A percentile compares a stretch with the other conserved stretches of the same genome.
phyloP scores from a whole-genome alignment of 305 asterid genomes.

The Fraxinus greggii region DNA sequence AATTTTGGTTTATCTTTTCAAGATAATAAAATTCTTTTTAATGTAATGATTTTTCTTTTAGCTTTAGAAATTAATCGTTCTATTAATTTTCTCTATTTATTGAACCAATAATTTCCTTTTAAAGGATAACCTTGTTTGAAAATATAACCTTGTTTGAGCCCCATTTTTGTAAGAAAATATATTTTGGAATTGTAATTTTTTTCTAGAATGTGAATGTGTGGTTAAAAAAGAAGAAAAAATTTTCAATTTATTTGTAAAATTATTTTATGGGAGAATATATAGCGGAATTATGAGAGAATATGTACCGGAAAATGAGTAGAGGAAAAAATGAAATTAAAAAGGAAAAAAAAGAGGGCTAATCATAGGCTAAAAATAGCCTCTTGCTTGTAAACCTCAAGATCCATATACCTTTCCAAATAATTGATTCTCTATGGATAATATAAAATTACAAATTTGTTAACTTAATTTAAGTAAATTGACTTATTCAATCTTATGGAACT shows the following conservation, averaged over 20 bases:
- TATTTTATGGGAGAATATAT: neutral
- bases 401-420: neutral
- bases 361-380: too few species aligned
- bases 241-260: too few species aligned
- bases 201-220: too few species aligned
- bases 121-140: too few species aligned
- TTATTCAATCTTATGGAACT: neutral
- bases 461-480: neutral
- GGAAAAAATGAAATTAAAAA: too few species aligned
- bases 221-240: neutral
- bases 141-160: too few species aligned
- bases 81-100: neutral
- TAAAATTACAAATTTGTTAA: neutral
- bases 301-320: too few species aligned
- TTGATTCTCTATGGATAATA: neutral
- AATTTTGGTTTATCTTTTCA: neutral
- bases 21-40: neutral
- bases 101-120: neutral
- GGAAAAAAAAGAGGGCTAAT: too few species aligned
- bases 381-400: neutral
- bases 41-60: neutral
- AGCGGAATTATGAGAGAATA: neutral
- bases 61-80: neutral
- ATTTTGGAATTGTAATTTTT: too few species aligned
- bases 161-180: too few species aligned